Percentiles rank a stretch among this genome's conserved stretches.
phyloP scores from a whole-genome alignment of 2,329 filamentous ascomycete genomes.

The Trichophyton rubrum region DNA sequence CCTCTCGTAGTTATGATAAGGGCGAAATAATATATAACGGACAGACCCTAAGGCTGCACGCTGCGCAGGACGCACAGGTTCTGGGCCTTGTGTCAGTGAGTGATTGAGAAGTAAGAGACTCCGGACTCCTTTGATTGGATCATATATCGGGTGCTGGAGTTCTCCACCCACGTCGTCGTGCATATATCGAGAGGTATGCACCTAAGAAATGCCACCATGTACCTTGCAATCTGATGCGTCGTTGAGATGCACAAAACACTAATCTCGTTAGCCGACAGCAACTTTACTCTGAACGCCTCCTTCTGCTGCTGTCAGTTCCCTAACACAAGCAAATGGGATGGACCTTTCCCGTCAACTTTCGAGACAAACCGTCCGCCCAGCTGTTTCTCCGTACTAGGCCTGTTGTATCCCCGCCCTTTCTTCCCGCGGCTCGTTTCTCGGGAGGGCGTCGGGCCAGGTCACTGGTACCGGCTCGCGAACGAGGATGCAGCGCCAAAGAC shows the following conservation, averaged over 20 bases:
- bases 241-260: slow-evolving; percentile 2
- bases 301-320: neutral
- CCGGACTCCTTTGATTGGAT: neutral
- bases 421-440: neutral
- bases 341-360: neutral
- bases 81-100: slow-evolving; percentile 5
- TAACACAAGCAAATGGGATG: neutral
- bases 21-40: neutral
- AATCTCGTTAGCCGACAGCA: neutral
- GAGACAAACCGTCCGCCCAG: neutral
- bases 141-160: neutral
- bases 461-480: slow-evolving; percentile 6
- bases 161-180: slow-evolving; percentile 5
- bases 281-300: neutral
- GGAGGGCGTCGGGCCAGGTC: slow-evolving; percentile 5
- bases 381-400: neutral
- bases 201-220: slow-evolving; percentile 2
- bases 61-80: slow-evolving; percentile 2
- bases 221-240: slow-evolving; percentile 5
- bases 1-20: neutral
- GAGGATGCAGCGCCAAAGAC: slow-evolving; percentile 5
- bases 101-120: neutral
- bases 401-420: neutral
- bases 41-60: slow-evolving; percentile 4
- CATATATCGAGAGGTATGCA: neutral